Conservation (phyloP, 2,329 filamentous ascomycete species). For the Hyphodiscus sp. region DNA sequence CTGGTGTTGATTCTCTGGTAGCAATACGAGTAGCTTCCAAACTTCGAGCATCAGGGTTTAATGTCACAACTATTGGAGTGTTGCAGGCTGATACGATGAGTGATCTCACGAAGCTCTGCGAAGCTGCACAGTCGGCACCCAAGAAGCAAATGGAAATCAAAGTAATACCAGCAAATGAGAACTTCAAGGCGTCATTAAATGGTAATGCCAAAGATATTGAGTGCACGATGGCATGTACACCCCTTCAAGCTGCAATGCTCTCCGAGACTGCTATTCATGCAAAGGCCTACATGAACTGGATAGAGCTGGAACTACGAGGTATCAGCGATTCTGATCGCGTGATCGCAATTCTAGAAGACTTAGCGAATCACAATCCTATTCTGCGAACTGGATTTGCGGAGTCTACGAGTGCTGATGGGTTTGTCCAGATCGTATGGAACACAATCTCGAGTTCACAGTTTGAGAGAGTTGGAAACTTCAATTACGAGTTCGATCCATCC, state of each 20-base stretch:
- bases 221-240: slow-evolving; percentile 54
- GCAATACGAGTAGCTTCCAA: slow-evolving; percentile 58
- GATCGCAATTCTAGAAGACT: slow-evolving; percentile 39
- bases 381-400: slow-evolving; percentile 67
- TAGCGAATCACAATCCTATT: slow-evolving; percentile 55
- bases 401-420: slow-evolving; percentile 38
- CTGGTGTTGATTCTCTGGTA: slow-evolving; percentile 61
- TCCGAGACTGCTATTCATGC: slow-evolving; percentile 58
- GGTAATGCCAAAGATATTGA: slow-evolving; percentile 37
- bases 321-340: slow-evolving; percentile 35
- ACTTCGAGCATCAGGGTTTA: slow-evolving; percentile 51
- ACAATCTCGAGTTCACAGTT: slow-evolving; percentile 34
- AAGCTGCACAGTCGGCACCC: slow-evolving; percentile 15
- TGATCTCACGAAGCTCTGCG: slow-evolving; percentile 30
- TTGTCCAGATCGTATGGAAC: slow-evolving; percentile 60
- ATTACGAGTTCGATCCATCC: slow-evolving; percentile 34
- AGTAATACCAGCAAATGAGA: background rate
- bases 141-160: background rate
- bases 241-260: slow-evolving; percentile 75
- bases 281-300: slow-evolving; percentile 69
- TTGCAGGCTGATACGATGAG: slow-evolving; percentile 48
- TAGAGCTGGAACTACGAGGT: slow-evolving; percentile 49
- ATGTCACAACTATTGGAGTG: slow-evolving; percentile 53
- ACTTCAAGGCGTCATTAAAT: slow-evolving; percentile 7
- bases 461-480: slow-evolving; percentile 33